Base-by-base conservation (phyloP, 2,329 filamentous ascomycete species). In the Alternaria postmessia region DNA sequence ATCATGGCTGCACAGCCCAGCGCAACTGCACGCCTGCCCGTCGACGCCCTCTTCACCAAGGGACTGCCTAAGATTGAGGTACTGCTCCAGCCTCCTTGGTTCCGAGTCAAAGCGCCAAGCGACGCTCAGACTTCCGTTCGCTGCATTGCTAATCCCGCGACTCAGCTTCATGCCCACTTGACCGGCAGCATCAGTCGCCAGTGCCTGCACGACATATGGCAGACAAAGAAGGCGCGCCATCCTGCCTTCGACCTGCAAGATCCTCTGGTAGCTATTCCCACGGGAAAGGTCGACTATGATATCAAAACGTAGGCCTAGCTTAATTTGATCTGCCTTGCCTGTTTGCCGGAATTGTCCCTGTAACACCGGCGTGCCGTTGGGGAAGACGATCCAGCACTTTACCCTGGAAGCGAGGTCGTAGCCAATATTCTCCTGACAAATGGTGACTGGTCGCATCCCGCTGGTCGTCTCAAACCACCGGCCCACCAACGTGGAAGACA, bases 111-210 rank as follows among this genome's bases (percentile, higher is more conserved):
- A 44, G 54, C 61, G 55, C 62, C 60, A 54, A 59, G 52, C 36
- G 39, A 54, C 52, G 68, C 68, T 65, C 68, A 66, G 71, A 54
- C 74, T 60, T 68, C 67, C 64, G 65, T 69, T 66, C 64, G 65
- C 66, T 68, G 69, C 67, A 57, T 59, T 63, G 69, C 74, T 72
- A 70, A 71, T 59, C 51, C 57, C 54, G 42, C 66, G 43, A 69
- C 63, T 67, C 68, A 93, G 89, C 85, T 94, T 54, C 92, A 95
- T 71, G 91, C 92, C 63, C 91, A 95, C 78, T 84, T 95, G 44
- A 91, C 88, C 41, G 91, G 92, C 54, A 93, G 90, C 76, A 92
- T 95, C 75, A 90, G 87, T 72, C 87, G 89, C 32, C 80, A 87
- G 69, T 89, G 87, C 62, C 86, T 95, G 2, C 91, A 93, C 72